Base-by-base conservation (phyloP, 768 basidiomycete genomes). In the Hemileccinum rubropunctum region DNA sequence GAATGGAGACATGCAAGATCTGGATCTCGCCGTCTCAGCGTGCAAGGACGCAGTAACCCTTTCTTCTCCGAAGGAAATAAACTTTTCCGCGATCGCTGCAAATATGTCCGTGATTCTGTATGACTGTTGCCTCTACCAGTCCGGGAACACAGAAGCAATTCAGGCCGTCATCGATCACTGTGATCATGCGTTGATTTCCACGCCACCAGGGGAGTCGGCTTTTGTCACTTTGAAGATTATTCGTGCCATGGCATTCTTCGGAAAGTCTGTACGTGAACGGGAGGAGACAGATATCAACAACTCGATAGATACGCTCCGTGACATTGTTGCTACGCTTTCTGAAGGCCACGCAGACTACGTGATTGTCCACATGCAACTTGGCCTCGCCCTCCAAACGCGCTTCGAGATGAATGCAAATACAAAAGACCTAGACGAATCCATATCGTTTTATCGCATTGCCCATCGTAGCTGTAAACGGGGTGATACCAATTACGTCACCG, bases 401-500 rank as follows among this genome's bases (percentile, higher is more conserved):
- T 64, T 61, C 47, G 9, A 47, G 23, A 9, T 42, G 7, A 34
- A 2, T 6, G 12, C 36, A 2, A 45, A 49, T 27, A n/a, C 2
- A 5, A 38, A 52, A 5, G 66, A 67, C 36, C 20, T 68, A 9
- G 49, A 69, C 1, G 66, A 58, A 20, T 58, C 66, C 18, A 58
- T 67, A n/a, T 35, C 21, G 4, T 10, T 42, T 14, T 53, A 36
- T 52, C 56, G 54, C 12, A 21, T 51, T 15, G 54, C 66, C 13
- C 48, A 40, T 18, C 30, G 47, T 3, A 18, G 7, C 26, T 58
- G 52, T 45, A 52, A 35, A 27, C 48, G 36, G 13, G 58, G 51
- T 10, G n/a, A 49, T 15, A 18, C 18, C 8, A 38, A 48, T n/a
- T 54, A 58, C 20, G 48, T 36, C 39, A 14, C 36, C 10, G 30